phyloP scores from a whole-genome alignment of 345 rosid species.

The Cochlearia excelsa region DNA sequence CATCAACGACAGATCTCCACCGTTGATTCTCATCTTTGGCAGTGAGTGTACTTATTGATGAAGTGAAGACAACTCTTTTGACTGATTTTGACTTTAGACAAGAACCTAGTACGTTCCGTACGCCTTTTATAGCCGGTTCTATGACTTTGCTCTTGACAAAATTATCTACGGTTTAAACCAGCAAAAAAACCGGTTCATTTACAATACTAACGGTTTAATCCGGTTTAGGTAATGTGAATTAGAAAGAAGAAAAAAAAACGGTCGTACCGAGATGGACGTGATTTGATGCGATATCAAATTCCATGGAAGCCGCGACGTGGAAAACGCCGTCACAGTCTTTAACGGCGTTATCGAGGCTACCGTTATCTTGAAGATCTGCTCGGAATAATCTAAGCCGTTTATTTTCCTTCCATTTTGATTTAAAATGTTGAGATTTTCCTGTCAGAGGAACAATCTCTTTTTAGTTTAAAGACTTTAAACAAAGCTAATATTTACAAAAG shows the following conservation, averaged over 20 bases:
- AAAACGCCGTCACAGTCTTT: slow-evolving; percentile 72
- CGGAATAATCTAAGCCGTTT: slow-evolving; percentile 58
- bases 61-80: slow-evolving; percentile 76
- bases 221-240: not conserved
- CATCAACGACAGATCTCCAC: slow-evolving; percentile 65
- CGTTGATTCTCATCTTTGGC: slow-evolving; percentile 54
- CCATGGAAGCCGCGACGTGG: slow-evolving; percentile 88
- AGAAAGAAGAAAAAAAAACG: not conserved
- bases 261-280: slow-evolving; percentile 43
- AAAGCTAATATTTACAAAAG: not conserved
- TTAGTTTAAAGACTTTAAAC: slow-evolving; percentile 4
- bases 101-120: slow-evolving; percentile 63
- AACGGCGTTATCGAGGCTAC: slow-evolving; percentile 80
- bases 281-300: slow-evolving; percentile 39
- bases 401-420: slow-evolving; percentile 42
- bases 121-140: slow-evolving; percentile 64
- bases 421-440: slow-evolving; percentile 48
- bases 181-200: slow-evolving; percentile 13
- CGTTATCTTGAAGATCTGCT: slow-evolving; percentile 67
- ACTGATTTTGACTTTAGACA: slow-evolving; percentile 64
- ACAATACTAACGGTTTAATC: not conserved
- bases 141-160: slow-evolving; percentile 51
- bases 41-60: slow-evolving; percentile 78
- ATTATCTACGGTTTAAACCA: slow-evolving; percentile 39
- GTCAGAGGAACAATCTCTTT: slow-evolving; percentile 19